phyloP scores from a whole-genome alignment of 2,329 filamentous ascomycete genomes.

The Rhinocladiella mackenziei region DNA sequence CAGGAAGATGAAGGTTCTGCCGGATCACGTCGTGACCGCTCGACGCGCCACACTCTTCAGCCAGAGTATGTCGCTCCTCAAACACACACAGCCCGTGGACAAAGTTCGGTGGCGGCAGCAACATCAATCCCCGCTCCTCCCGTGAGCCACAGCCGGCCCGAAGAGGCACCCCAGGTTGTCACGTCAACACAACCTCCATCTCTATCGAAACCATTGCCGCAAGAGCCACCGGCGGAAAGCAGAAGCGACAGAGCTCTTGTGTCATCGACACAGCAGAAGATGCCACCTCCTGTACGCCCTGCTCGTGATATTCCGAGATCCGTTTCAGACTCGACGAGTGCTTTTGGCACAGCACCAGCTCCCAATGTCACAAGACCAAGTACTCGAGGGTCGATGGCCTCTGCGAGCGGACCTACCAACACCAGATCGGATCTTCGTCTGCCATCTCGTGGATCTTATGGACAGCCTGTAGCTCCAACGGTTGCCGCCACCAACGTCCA shows the following conservation, averaged over 20 bases:
- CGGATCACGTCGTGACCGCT: slow-evolving; percentile 65
- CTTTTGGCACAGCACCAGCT: slow-evolving; percentile 42
- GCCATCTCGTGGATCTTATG: slow-evolving; percentile 75
- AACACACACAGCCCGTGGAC: slow-evolving; percentile 76
- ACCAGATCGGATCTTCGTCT: slow-evolving; percentile 49
- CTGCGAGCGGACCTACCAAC: slow-evolving; percentile 45
- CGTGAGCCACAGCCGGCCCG: slow-evolving; percentile 33
- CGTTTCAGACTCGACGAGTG: slow-evolving; percentile 55
- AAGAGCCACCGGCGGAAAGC: slow-evolving; percentile 49
- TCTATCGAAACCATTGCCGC: slow-evolving; percentile 53
- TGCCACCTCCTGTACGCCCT: slow-evolving; percentile 45
- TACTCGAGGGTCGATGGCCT: slow-evolving; percentile 77
- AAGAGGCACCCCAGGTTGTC: slow-evolving; percentile 40
- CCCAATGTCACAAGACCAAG: slow-evolving; percentile 58
- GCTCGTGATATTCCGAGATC: slow-evolving; percentile 51
- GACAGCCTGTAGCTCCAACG: slow-evolving; percentile 79
- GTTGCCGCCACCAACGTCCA: slow-evolving; percentile 85
- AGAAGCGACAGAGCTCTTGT: slow-evolving; percentile 15
- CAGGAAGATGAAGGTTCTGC: slow-evolving; percentile 55
- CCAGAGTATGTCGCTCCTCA: slow-evolving; percentile 94
- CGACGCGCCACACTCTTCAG: slow-evolving; percentile 90
- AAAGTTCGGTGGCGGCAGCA: slow-evolving; percentile 35
- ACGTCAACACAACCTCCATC: slow-evolving; percentile 30
- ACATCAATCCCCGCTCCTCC: too few species aligned
- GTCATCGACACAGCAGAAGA: slow-evolving; percentile 39